These are phyloP conservation scores for Fraxinus anomala DNA, from an alignment of 257 asterid genomes.

Conservation along the genomic window DNA sequence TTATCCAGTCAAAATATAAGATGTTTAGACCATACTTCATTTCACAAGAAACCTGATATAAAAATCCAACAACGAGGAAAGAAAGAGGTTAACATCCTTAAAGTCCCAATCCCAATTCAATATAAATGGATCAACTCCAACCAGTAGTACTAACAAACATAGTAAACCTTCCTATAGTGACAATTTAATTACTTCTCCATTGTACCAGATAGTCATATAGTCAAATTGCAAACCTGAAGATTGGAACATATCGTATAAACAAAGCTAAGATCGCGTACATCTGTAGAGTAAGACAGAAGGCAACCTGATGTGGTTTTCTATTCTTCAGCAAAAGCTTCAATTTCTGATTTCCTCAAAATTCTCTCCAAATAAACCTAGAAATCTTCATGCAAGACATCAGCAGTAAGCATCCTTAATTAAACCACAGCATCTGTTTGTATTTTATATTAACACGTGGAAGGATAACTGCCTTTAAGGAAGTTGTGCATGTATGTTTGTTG, in stretches of 20 bases:
- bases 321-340: slow-evolving; percentile 96
- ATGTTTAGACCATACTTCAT: not conserved
- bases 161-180: not conserved
- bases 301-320: slow-evolving; percentile 94
- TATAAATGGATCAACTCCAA: not conserved
- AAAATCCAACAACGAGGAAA: not conserved
- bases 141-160: not conserved
- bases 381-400: slow-evolving; percentile 27
- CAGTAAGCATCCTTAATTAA: slow-evolving; percentile 18
- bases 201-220: too few species aligned
- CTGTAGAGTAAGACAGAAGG: slow-evolving; percentile 6
- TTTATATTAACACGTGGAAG: not conserved
- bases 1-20: not conserved
- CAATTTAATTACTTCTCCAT: too few species aligned
- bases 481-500: not conserved
- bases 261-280: not conserved
- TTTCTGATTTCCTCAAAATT: slow-evolving; percentile 91
- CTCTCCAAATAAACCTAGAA: slow-evolving; percentile 92
- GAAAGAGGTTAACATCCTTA: not conserved
- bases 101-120: not conserved
- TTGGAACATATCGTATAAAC: too few species aligned
- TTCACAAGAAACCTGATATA: not conserved
- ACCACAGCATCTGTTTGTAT: not conserved
- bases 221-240: too few species aligned
- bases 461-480: slow-evolving; percentile 1